Conservation (phyloP, 495 filamentous ascomycete species). For the Penicillium riverlandense region DNA sequence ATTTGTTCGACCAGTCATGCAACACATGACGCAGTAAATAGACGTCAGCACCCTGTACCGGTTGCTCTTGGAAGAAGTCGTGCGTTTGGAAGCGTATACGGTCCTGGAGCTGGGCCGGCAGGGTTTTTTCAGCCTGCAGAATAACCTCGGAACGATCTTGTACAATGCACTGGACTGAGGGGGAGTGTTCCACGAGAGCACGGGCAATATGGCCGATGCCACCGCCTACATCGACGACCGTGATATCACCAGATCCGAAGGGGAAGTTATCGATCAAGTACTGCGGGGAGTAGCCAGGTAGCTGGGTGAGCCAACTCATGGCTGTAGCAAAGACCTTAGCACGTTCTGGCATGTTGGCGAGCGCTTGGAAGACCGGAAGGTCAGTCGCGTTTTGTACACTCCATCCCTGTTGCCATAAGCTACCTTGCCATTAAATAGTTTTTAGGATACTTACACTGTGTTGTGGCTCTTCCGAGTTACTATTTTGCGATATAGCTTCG, state of each 20-base stretch:
- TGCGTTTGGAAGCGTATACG: constrained; percentile 41
- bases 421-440: neutral
- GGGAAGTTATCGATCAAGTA: constrained; percentile 40
- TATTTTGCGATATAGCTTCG: neutral
- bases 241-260: constrained; percentile 31
- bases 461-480: constrained; percentile 1
- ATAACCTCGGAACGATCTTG: constrained; percentile 46
- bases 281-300: constrained; percentile 41
- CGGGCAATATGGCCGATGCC: constrained; percentile 45
- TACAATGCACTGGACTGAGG: constrained; percentile 40
- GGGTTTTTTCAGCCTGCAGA: constrained; percentile 30
- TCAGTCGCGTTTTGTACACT: constrained; percentile 7
- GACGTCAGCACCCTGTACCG: constrained; percentile 44
- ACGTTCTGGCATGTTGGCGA: constrained; percentile 9
- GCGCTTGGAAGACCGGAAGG: constrained; percentile 6
- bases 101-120: constrained; percentile 25
- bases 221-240: constrained; percentile 50
- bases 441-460: neutral
- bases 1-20: constrained; percentile 53
- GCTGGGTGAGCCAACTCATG: constrained; percentile 38
- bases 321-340: constrained; percentile 13
- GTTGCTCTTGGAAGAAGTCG: constrained; percentile 50
- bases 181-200: constrained; percentile 31
- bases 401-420: constrained; percentile 8
- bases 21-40: constrained; percentile 53